Conservation (phyloP, 805 yeast genomes). For the Monosporozyma aerobia region DNA sequence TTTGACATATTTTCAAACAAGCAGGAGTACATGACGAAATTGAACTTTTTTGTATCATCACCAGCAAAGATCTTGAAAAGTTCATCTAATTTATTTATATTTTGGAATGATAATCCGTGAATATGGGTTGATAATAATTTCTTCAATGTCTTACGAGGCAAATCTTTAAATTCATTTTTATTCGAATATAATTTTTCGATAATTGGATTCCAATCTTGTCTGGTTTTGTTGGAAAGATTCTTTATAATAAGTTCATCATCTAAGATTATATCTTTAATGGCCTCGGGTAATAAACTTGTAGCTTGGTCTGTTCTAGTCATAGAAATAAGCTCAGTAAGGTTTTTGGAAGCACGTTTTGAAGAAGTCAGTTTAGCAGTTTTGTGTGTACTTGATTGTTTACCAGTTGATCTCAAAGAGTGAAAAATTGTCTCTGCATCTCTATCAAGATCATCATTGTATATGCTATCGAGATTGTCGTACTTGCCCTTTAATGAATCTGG, state of each 20-base stretch:
- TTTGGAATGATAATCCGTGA: slow-evolving; percentile 15
- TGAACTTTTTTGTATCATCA: slow-evolving; percentile 9
- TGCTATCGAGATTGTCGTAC: background rate
- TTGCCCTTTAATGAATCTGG: background rate
- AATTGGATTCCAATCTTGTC: slow-evolving; percentile 24
- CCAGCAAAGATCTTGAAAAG: slow-evolving; percentile 17
- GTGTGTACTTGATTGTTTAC: background rate
- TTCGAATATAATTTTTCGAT: slow-evolving; percentile 12
- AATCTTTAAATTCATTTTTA: slow-evolving; percentile 9
- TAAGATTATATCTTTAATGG: slow-evolving; percentile 13
- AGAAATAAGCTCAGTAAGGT: slow-evolving; percentile 6
- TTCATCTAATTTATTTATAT: slow-evolving; percentile 18
- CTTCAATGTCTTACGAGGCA: slow-evolving; percentile 5
- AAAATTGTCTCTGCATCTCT: background rate
- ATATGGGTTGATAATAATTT: slow-evolving; percentile 8
- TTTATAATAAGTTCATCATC: slow-evolving; percentile 18
- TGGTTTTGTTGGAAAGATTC: slow-evolving; percentile 15
- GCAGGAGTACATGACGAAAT: slow-evolving; percentile 17
- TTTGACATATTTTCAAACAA: slow-evolving; percentile 18
- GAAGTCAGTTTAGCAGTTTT: background rate
- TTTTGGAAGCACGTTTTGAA: background rate
- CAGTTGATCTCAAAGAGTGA: background rate
- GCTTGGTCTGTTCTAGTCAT: slow-evolving; percentile 4
- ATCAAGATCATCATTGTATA: background rate
- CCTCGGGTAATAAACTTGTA: slow-evolving; percentile 14